Conservation (phyloP, 176 grass and related monocot species). For the Avena atlantica region DNA sequence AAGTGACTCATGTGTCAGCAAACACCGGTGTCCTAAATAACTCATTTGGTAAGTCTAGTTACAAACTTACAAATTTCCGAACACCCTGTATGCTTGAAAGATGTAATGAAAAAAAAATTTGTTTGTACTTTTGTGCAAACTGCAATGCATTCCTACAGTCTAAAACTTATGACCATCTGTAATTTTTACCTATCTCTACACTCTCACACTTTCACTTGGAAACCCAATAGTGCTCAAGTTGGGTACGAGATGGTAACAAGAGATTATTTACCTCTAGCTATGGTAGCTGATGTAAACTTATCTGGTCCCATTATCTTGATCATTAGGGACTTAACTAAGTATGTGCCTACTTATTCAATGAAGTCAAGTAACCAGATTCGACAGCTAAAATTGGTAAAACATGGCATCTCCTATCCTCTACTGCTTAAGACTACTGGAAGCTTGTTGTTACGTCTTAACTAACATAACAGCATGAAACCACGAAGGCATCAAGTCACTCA, state of each 20-base stretch:
- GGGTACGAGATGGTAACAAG: no score
- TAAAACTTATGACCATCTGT: not conserved
- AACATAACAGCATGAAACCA: slow-evolving; percentile 2
- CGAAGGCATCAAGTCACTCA: slow-evolving; percentile 4
- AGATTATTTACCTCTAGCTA: no score
- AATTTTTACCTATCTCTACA: not conserved
- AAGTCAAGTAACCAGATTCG: not conserved
- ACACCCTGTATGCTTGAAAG: not conserved
- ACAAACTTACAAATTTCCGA: slow-evolving; percentile 8
- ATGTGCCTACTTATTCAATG: not conserved
- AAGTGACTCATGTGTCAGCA: not conserved
- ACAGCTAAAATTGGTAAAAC: slow-evolving; percentile 1
- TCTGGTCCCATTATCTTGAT: slow-evolving; percentile 1
- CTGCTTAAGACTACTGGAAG: slow-evolving; percentile 11
- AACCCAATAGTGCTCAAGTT: not conserved
- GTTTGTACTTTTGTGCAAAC: not conserved
- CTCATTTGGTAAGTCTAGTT: not conserved
- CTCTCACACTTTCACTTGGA: not conserved
- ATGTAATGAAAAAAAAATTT: not conserved
- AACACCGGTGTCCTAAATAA: not conserved
- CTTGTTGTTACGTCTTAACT: slow-evolving; percentile 8
- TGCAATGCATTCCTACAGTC: slow-evolving; percentile 9
- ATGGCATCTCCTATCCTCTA: not conserved
- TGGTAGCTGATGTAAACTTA: no score
- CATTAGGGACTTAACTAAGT: not conserved